Conservation (phyloP, 1,284 basidiomycete genomes). For the Malassezia psittaci region DNA sequence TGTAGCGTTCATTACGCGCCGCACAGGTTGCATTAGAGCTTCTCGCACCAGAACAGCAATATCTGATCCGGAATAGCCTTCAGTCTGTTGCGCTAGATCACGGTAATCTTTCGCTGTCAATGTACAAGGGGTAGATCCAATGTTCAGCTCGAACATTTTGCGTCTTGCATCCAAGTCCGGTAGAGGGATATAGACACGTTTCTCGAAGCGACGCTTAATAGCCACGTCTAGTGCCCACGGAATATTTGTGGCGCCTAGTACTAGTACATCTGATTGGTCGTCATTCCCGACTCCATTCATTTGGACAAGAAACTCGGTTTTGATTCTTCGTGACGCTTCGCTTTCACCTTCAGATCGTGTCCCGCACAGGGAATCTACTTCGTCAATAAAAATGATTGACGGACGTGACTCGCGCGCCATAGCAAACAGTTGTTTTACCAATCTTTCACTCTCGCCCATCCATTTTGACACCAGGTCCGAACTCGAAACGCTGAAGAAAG, state of each 20-base stretch:
- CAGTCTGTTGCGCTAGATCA: constrained; percentile 69
- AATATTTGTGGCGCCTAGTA: constrained; percentile 98
- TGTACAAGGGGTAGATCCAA: constrained; percentile 82
- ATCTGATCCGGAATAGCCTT: constrained; percentile 90
- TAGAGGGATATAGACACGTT: constrained; percentile 94
- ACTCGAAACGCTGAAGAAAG: constrained; percentile 92
- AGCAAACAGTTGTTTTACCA: constrained; percentile 91
- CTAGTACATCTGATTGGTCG: constrained; percentile 72
- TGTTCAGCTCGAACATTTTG: constrained; percentile 92
- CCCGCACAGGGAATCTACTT: constrained; percentile 91
- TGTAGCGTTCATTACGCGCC: constrained; percentile 87
- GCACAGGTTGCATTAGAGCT: constrained; percentile 94
- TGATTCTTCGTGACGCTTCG: constrained; percentile 88
- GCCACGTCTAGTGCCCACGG: constrained; percentile 79
- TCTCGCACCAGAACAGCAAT: constrained; percentile 91
- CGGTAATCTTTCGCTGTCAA: constrained; percentile 71
- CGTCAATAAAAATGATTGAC: constrained; percentile 96
- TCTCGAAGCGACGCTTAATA: constrained; percentile 96
- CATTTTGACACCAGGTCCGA: constrained; percentile 96
- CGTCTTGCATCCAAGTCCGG: constrained; percentile 85
- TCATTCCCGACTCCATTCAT: constrained; percentile 99
- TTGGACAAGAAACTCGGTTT: constrained; percentile 90
- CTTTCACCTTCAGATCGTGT: constrained; percentile 91
- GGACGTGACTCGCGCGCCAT: constrained; percentile 94
- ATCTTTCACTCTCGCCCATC: constrained; percentile 90